phyloP scores from a whole-genome alignment of 2,329 filamentous ascomycete species.

The Verticillium tricorpus region DNA sequence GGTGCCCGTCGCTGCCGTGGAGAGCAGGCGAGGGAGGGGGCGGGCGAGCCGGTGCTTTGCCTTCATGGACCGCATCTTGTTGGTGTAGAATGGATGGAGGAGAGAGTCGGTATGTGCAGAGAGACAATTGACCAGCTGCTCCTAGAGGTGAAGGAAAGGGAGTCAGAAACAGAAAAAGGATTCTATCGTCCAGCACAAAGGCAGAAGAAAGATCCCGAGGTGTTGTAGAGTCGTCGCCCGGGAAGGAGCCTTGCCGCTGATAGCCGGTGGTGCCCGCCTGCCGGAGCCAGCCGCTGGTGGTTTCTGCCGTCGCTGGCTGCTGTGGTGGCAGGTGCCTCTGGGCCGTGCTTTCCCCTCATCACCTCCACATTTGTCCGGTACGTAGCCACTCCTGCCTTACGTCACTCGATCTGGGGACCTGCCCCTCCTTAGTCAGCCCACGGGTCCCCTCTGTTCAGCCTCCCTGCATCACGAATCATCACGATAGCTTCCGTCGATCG shows the following conservation, averaged over 20 bases:
- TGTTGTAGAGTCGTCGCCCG: neutral
- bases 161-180: neutral
- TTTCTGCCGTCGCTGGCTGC: neutral
- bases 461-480: neutral
- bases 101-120: neutral
- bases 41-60: constrained; percentile 44
- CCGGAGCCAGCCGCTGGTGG: neutral
- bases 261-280: neutral
- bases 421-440: constrained; percentile 4
- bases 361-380: neutral
- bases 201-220: neutral
- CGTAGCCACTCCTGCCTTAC: neutral
- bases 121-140: constrained; percentile 1
- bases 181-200: neutral
- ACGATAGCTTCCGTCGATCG: neutral
- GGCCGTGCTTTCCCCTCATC: neutral
- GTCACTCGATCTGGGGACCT: neutral
- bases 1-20: constrained; percentile 19
- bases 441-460: neutral
- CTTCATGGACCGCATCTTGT: constrained; percentile 52
- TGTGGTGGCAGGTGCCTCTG: neutral
- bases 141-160: neutral
- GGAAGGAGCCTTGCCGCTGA: neutral
- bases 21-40: constrained; percentile 32
- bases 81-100: neutral